Percentiles rank a stretch among this genome's conserved stretches.
Conservation (phyloP, 495 filamentous ascomycete species). For the Penicillium waksmanii region DNA sequence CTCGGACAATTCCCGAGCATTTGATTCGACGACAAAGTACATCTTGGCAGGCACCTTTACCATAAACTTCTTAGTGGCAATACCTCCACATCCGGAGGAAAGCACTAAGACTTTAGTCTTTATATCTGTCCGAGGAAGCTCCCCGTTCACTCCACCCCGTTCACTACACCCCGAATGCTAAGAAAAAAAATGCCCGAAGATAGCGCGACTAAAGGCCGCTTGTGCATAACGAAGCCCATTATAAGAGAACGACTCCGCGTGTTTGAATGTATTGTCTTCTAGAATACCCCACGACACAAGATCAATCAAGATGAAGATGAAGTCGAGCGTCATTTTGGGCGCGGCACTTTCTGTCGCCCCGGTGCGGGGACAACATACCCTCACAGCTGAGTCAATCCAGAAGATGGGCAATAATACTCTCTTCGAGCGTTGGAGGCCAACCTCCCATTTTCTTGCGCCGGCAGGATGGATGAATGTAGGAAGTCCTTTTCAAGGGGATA, state of each 20-base stretch:
- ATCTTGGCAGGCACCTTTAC: slow-evolving; percentile 9
- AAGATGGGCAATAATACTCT: slow-evolving; percentile 22
- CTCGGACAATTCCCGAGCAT: slow-evolving; percentile 8
- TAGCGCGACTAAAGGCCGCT: slow-evolving; percentile 22
- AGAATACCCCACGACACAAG: no score
- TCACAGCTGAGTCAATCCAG: slow-evolving; percentile 17
- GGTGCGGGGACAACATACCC: slow-evolving; percentile 10
- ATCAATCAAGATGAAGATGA: slow-evolving; percentile 8
- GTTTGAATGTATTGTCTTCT: background rate
- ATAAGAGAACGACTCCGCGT: background rate
- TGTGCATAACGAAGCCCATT: background rate
- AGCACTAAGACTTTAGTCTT: background rate
- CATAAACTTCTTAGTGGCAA: background rate
- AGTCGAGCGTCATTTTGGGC: slow-evolving; percentile 4
- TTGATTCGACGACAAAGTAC: slow-evolving; percentile 5
- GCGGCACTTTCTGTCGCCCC: slow-evolving; percentile 11
- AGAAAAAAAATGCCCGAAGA: slow-evolving; percentile 12
- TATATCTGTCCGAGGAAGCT: background rate
- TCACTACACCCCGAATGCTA: background rate
- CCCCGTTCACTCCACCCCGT: slow-evolving; percentile 1
- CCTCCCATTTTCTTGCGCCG: slow-evolving; percentile 25
- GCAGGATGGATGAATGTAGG: slow-evolving; percentile 27
- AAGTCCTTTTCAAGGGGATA: background rate
- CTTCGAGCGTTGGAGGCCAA: slow-evolving; percentile 20
- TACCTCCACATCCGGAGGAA: background rate